Conservation (phyloP, 108 stramenopile genomes). For the Stephanodiscus minutulus region DNA sequence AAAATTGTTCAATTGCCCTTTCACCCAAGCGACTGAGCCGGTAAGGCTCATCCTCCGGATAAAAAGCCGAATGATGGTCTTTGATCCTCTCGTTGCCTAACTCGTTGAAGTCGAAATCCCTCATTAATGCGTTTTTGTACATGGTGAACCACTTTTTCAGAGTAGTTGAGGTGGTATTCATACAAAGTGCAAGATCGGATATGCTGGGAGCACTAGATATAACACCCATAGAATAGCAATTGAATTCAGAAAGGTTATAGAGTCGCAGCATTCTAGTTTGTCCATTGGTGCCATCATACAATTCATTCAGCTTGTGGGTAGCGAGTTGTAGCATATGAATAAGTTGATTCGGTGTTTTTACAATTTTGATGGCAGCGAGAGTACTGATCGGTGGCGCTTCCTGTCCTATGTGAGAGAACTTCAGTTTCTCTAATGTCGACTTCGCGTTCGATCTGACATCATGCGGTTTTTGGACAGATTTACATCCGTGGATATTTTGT, state of each 20-base stretch:
- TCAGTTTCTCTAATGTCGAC: background rate
- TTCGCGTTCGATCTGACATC: background rate
- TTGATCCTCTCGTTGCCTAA: constrained; percentile 17
- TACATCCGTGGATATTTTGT: too few species aligned
- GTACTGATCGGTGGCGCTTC: constrained; percentile 14
- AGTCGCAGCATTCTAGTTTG: constrained; percentile 21
- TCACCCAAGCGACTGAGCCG: constrained; percentile 7
- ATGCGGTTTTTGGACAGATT: background rate
- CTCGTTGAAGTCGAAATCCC: constrained; percentile 23
- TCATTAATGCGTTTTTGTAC: constrained; percentile 13
- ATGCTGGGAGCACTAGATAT: constrained; percentile 16
- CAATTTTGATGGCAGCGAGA: background rate
- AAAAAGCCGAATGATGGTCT: constrained; percentile 28
- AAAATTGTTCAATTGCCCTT: constrained; percentile 18
- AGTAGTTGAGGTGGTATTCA: constrained; percentile 10
- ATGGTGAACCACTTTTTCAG: constrained; percentile 36
- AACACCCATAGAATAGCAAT: constrained; percentile 7
- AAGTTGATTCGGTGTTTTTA: constrained; percentile 30
- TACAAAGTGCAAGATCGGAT: constrained; percentile 23
- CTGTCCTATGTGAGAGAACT: constrained; percentile 12
- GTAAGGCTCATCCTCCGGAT: constrained; percentile 7
- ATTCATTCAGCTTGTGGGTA: constrained; percentile 36
- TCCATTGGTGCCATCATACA: constrained; percentile 8
- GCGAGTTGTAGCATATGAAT: constrained; percentile 26
- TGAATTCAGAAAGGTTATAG: constrained; percentile 16